Base-by-base conservation (phyloP, 163 green algal genomes). In the Dunaliella salina region DNA sequence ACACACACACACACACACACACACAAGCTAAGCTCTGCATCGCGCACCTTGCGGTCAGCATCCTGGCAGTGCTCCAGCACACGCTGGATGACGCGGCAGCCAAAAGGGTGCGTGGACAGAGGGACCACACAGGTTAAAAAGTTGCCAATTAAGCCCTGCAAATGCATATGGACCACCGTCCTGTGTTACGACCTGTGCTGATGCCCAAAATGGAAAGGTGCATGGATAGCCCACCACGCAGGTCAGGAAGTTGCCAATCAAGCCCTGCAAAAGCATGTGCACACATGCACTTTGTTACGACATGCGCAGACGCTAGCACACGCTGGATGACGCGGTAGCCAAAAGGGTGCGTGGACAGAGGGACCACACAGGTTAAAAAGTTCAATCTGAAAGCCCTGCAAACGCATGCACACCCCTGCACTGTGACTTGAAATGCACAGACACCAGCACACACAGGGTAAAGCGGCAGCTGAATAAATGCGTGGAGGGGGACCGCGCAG, bases 1-100 rank as follows among this genome's bases (percentile, higher is more conserved):
- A 69, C 57, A 69, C 57, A 69, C 57, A 69, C 57, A 69, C 57
- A 69, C 57, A 69, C 57, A 32, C 12, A 59, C 82, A 22, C 4
- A 34, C 83, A 24, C n/a, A n/a, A n/a, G n/a, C n/a, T n/a, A n/a
- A 8, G 8, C 40, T 50, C 40, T 15, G 3, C 40, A 15, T 8
- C 3, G 3, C 40, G 8, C 35, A 86, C 83, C 80, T 79, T 50
- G 84, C 89, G 89, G 1, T 78, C 69, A 45, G 83, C 63, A 63
- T 93, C 88, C 1, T 84, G 85, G 85, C 95, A 98, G 89, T 96
- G 91, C 92, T 98, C 94, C 85, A 98, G 91, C 80, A 98, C 92
- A 50, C 96, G 90, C 92, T 98, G 96, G 30, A 98, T 94, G 83
- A 98, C 93, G 80, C 96, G 92, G 92, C 96, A 98, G 59, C 96